Base-by-base conservation (phyloP, 495 filamentous ascomycete species). In the Podospora anserina region DNA sequence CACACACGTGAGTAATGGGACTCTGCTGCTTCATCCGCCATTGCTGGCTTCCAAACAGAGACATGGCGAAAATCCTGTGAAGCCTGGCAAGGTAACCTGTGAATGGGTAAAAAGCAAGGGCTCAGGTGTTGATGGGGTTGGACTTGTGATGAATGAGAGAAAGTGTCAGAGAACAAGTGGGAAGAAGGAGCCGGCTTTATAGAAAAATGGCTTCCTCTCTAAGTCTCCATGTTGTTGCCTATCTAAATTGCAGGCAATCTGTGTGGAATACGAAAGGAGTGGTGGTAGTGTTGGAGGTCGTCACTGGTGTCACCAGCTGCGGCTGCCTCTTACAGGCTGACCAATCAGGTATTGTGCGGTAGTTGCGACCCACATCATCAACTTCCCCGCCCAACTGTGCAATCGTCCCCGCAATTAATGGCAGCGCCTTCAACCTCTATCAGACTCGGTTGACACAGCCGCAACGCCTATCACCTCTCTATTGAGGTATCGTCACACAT, bases 1-100 rank as follows among this genome's bases (percentile, higher is more conserved):
- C 77, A 53, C 71, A 77, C 1, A 72, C 63, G 57, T 73, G 71
- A 6, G 58, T 20, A 44, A 18, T n/a, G 15, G 5, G 19, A n/a
- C 27, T n/a, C 55, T 63, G 11, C 23, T 44, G 59, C 2, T 7
- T 1, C 18, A 15, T 54, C 18, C 2, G 2, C 39, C 7, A 13
- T 13, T 11, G 39, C 15, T 49, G 39, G 39, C 9, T 3, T 18
- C 39, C 39, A 49, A 49, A 49, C 39, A 49, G 15, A 11, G 39
- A 49, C 39, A 49, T 49, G 39, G 13, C 2, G 39, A 49, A 49
- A 3, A 3, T 49, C 13, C 39, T 18, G 39, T 18, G 39, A 16
- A 49, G 39, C 39, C 39, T 49, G 39, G 13, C 9, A 23, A 23
- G 23, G 1, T 49, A 11, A 49, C 13, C 39, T 11, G 39, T 49